Evolutionary conservation across 768 basidiomycete genomes (phyloP).

Genomic region (Mycena kentingensis): DNA sequence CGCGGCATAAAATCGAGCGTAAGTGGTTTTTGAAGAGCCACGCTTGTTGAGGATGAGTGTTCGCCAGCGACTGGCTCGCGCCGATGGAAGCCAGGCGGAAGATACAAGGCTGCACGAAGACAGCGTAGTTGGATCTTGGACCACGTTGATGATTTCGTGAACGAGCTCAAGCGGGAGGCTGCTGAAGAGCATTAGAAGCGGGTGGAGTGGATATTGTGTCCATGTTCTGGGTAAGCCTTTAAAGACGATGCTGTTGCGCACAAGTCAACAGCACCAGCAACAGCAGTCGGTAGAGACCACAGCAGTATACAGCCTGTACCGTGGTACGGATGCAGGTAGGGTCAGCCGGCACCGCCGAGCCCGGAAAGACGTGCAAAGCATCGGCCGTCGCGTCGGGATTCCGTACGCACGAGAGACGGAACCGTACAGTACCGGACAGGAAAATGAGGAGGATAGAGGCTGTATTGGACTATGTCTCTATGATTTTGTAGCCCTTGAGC

Average conservation of each 20-base stretch:
- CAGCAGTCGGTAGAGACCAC: slow-evolving; percentile 2
- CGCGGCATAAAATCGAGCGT: background rate
- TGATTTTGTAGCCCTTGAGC: slow-evolving; percentile 80
- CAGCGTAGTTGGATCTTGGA: background rate
- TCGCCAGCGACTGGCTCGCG: slow-evolving; percentile 11
- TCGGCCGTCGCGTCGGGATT: too few relatives aligned
- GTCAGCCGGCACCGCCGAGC: too few relatives aligned
- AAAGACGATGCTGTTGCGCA: background rate
- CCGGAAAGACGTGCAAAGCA: too few relatives aligned
- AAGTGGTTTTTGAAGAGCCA: slow-evolving; percentile 7
- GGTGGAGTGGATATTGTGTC: background rate
- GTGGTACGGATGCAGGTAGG: too few relatives aligned
- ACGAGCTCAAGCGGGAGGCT: slow-evolving; percentile 13
- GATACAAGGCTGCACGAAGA: slow-evolving; percentile 9
- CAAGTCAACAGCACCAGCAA: background rate
- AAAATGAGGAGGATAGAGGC: too few relatives aligned
- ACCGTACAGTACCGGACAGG: too few relatives aligned
- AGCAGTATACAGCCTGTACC: background rate
- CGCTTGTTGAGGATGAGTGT: slow-evolving; percentile 8
- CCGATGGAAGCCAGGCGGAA: slow-evolving; percentile 8
- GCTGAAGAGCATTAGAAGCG: slow-evolving; percentile 11
- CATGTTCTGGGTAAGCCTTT: background rate
- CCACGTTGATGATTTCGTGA: slow-evolving; percentile 5
- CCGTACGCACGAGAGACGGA: too few relatives aligned
- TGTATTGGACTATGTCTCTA: slow-evolving; percentile 10